Evolutionary conservation across 257 asterid species (phyloP).

Genomic region (Solanum habrochaites): DNA sequence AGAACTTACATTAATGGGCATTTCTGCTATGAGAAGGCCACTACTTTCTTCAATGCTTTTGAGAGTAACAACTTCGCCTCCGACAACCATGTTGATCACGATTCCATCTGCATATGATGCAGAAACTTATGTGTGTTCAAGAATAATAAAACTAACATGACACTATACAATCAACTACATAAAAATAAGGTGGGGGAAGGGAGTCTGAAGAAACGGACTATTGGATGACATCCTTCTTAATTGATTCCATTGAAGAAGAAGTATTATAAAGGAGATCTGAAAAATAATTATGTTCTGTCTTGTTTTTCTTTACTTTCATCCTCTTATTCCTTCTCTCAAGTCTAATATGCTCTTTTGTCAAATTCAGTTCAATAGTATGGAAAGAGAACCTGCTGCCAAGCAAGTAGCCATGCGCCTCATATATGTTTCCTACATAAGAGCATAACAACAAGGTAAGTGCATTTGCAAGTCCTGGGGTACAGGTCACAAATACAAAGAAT

Average conservation of each 20-base stretch:
- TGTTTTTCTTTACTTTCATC: neutral
- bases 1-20: conserved; percentile 81
- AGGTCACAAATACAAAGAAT: neutral
- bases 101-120: conserved; percentile 58
- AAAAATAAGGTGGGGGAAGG: neutral
- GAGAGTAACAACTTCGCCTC: conserved; percentile 82
- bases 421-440: conserved; percentile 56
- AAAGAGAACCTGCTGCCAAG: conserved; percentile 68
- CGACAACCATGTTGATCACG: conserved; percentile 88
- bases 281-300: neutral
- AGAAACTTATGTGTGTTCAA: neutral
- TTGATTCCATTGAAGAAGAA: neutral
- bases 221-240: neutral
- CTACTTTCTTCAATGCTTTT: conserved; percentile 83
- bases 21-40: conserved; percentile 68
- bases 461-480: neutral
- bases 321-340: neutral
- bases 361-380: neutral
- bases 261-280: neutral
- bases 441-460: neutral
- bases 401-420: conserved; percentile 84
- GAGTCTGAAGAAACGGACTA: neutral
- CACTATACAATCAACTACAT: neutral
- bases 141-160: neutral
- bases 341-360: conserved; percentile 1